Conservation (phyloP, 2,329 filamentous ascomycete genomes). For the Intubia oerlemansii region DNA sequence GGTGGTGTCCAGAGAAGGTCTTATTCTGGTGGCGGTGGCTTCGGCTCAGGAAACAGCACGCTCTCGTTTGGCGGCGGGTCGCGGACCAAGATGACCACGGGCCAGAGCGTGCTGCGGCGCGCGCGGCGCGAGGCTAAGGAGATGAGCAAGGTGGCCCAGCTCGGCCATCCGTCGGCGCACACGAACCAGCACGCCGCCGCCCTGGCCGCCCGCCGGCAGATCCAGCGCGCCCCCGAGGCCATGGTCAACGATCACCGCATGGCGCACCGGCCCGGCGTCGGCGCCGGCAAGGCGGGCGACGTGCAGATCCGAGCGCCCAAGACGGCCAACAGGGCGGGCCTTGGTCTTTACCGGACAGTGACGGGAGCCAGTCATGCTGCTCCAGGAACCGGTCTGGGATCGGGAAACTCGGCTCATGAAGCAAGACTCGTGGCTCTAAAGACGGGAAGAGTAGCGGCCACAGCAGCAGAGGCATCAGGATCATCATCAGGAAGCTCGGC, state of each 20-base stretch:
- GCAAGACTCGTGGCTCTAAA: constrained; percentile 16
- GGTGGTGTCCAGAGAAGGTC: too few relatives aligned
- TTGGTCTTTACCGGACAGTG: too few relatives aligned
- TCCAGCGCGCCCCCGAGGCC: constrained; percentile 26
- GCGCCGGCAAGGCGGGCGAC: too few relatives aligned
- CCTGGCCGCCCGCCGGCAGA: constrained; percentile 13
- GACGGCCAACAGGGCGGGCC: too few relatives aligned
- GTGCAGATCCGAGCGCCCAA: too few relatives aligned
- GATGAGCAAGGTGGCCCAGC: constrained; percentile 24
- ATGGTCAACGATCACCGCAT: constrained; percentile 32
- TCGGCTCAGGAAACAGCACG: too few relatives aligned
- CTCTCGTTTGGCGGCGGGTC: constrained; percentile 23
- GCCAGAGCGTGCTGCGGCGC: constrained; percentile 31
- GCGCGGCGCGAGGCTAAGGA: constrained; percentile 34
- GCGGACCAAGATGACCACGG: constrained; percentile 28
- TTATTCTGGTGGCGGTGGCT: too few relatives aligned
- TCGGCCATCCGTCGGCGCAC: constrained; percentile 20
- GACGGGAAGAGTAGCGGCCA: constrained; percentile 5
- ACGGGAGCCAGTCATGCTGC: constrained; percentile 8
- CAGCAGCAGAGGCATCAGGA: not conserved
- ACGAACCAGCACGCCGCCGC: constrained; percentile 7
- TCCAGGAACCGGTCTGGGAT: constrained; percentile 2
- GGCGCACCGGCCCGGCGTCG: constrained; percentile 10
- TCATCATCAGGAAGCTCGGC: too few relatives aligned
- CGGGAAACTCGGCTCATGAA: constrained; percentile 11